phyloP scores from a whole-genome alignment of 306 rosid species.

The Cicer chorassanicum region DNA sequence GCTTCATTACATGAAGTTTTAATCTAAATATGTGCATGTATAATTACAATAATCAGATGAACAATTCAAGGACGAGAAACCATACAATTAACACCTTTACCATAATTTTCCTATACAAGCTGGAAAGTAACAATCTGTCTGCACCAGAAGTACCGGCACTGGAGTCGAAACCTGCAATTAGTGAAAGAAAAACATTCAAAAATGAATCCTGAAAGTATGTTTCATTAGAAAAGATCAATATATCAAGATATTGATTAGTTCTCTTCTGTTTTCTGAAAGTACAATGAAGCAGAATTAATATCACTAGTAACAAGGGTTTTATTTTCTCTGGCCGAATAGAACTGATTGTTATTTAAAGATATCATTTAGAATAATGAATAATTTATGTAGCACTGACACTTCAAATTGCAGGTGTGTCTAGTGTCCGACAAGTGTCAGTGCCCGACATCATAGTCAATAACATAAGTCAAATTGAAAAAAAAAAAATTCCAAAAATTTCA shows the following conservation, averaged over 20 bases:
- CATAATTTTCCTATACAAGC: slow-evolving; percentile 18
- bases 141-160: slow-evolving; percentile 38
- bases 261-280: not conserved
- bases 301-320: not conserved
- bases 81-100: slow-evolving; percentile 38
- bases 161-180: slow-evolving; percentile 38
- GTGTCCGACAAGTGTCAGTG: too few relatives aligned
- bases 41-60: slow-evolving; percentile 20
- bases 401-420: too few relatives aligned
- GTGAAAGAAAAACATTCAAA: slow-evolving; percentile 25
- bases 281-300: slow-evolving; percentile 2
- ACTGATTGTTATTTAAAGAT: not conserved
- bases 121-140: slow-evolving; percentile 17
- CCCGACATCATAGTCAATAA: too few relatives aligned
- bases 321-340: not conserved
- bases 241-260: not conserved
- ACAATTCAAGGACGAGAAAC: slow-evolving; percentile 35
- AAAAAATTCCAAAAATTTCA: not conserved
- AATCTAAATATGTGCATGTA: slow-evolving; percentile 14
- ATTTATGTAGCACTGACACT: too few relatives aligned
- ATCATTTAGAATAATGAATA: not conserved
- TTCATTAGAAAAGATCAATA: slow-evolving; percentile 9
- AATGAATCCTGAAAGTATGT: not conserved
- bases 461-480: not conserved
- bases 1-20: not conserved